Evolutionary conservation across 257 asterid species (phyloP).

Genomic region (Ilex asprella): DNA sequence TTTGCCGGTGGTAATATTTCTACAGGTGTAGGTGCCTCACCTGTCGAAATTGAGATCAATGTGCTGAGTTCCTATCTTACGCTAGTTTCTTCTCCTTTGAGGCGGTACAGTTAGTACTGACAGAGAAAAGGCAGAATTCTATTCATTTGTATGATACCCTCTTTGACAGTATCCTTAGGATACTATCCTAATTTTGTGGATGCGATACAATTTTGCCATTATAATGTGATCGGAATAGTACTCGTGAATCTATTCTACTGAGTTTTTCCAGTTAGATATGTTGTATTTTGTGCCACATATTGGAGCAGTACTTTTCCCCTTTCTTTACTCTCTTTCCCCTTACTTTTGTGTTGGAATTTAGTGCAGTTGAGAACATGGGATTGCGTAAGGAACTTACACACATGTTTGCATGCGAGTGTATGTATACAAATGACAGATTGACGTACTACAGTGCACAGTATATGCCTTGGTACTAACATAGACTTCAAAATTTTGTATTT

Average conservation of each 20-base stretch:
- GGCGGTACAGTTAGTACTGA: constrained; percentile 24
- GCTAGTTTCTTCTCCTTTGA: constrained; percentile 9
- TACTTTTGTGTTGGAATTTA: too few relatives aligned
- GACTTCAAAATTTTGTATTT: too few relatives aligned
- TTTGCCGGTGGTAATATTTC: neutral
- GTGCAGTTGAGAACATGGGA: too few relatives aligned
- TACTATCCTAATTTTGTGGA: constrained; percentile 48
- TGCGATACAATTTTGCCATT: constrained; percentile 41
- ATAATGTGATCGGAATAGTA: constrained; percentile 34
- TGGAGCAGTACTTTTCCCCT: too few relatives aligned
- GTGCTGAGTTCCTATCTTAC: constrained; percentile 16
- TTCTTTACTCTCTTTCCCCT: too few relatives aligned
- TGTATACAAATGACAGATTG: too few relatives aligned
- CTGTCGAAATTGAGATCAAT: constrained; percentile 5
- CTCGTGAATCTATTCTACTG: constrained; percentile 25
- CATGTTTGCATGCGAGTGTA: too few relatives aligned
- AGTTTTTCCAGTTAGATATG: constrained; percentile 9
- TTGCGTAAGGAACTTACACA: too few relatives aligned
- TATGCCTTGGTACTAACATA: too few relatives aligned
- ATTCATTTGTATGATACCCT: constrained; percentile 34
- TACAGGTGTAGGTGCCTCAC: neutral
- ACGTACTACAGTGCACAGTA: too few relatives aligned
- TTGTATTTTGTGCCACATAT: too few relatives aligned
- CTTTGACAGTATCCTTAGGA: constrained; percentile 24
- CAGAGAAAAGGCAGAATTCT: constrained; percentile 7